A percentile compares a stretch with the other conserved stretches of the same genome.
Evolutionary conservation across 805 yeast species (phyloP).

Genomic region (Barnettozyma wickerhamii): DNA sequence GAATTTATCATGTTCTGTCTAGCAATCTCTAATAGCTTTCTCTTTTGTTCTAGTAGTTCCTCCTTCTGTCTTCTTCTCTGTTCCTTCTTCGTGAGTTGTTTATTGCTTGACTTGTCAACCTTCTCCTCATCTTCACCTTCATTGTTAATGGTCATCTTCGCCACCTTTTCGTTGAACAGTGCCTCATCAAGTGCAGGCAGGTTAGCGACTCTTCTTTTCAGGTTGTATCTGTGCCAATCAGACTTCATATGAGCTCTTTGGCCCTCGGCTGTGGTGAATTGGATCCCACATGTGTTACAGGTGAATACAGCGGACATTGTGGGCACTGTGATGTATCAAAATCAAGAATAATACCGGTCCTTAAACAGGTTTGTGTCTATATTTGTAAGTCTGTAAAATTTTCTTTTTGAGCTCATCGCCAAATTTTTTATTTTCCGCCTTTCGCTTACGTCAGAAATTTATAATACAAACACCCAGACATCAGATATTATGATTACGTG

Average conservation of each 20-base stretch:
- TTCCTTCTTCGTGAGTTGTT: conserved; percentile 38
- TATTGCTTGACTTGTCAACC: conserved; percentile 17
- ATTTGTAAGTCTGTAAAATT: background rate
- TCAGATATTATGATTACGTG: conserved; percentile 8
- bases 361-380: background rate
- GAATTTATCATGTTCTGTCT: conserved; percentile 34
- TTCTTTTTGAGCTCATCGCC: conserved; percentile 8
- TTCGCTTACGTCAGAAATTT: background rate
- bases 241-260: conserved; percentile 94
- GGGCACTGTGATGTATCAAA: background rate
- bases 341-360: background rate
- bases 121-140: conserved; percentile 19
- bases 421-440: conserved; percentile 1
- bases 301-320: conserved; percentile 38
- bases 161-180: conserved; percentile 66
- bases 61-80: conserved; percentile 39
- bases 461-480: conserved; percentile 1
- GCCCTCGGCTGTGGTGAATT: conserved; percentile 66
- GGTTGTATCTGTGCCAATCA: conserved; percentile 97
- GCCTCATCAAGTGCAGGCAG: conserved; percentile 70
- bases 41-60: conserved; percentile 37
- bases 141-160: conserved; percentile 22
- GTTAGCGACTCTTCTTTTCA: conserved; percentile 89
- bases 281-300: conserved; percentile 85
- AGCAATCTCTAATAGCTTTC: conserved; percentile 36